Evolutionary conservation across 169 alveolate species (phyloP), one percentile per base, ranked within the genome.

Genomic region (Miamiensis avidus): DNA sequence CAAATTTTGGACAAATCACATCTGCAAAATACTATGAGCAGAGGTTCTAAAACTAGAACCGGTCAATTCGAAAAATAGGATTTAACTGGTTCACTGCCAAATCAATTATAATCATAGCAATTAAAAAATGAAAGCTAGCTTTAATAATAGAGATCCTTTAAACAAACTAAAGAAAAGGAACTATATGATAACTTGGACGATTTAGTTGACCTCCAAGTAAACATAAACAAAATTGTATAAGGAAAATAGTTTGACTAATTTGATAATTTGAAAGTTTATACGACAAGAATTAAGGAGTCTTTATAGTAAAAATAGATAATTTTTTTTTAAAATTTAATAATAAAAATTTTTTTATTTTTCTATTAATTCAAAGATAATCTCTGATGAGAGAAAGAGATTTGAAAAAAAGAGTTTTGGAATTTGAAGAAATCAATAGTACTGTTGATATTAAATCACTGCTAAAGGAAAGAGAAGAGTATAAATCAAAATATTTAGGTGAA

Each of bases 381-480:
- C 30, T 79, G 30, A 0, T 64, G 4, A 79, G 84, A 79, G 84
- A 79, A 79, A 49, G 29, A 16, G 84, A 79, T n/a, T 49, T 49
- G 0, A 79, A 79, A 29, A 72, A 79, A 49, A 34, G 84, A 65
- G 74, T 79, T 29, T n/a, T 49, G 0, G 75, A 79, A 28, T 79
- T 49, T 79, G 84, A 79, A 49, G 29, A 79, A 29, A 79, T 79
- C 4, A 79, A 79, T 49, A 79, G 31, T 79, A 49, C 34, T 29
- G 73, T 79, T 49, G 84, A 79, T 29, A 79, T 79, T 64, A 34
- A 79, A 64, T 31, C 74, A 27, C 0, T 79, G 0, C 32, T 79
- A 1, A 79, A 79, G 28, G 84, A 79, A 65, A 79, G 84, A 79
- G 84, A 79, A 28, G 84, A 79, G 34, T 79, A 28, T 79, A 79